These are phyloP conservation scores for Orobanche coerulescens DNA, from an alignment of 257 asterid genomes.

Conservation along the genomic window DNA sequence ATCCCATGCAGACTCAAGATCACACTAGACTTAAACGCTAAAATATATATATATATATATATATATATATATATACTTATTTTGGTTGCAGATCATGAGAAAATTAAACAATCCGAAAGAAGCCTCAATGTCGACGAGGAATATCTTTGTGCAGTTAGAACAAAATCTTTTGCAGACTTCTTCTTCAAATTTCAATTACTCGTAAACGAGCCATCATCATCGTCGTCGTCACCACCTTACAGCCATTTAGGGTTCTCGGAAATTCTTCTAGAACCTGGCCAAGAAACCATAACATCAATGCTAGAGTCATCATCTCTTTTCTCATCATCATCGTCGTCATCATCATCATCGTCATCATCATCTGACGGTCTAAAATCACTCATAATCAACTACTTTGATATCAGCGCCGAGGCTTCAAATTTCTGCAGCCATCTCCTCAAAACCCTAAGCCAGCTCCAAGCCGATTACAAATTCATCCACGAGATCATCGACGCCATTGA, in stretches of 20 bases:
- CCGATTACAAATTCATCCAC: conserved; percentile 29
- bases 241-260: conserved; percentile 27
- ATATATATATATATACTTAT: no score
- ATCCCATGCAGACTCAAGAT: no score
- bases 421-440: conserved; percentile 53
- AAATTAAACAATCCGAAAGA: not conserved
- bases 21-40: no score
- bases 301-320: conserved; percentile 47
- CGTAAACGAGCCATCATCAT: conserved; percentile 24
- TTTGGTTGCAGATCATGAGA: conserved; percentile 28
- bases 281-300: conserved; percentile 39
- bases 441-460: conserved; percentile 37
- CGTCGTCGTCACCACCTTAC: conserved; percentile 22
- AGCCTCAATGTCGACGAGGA: conserved; percentile 43
- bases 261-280: conserved; percentile 48
- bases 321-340: conserved; percentile 31
- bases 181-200: conserved; percentile 42
- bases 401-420: conserved; percentile 65
- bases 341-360: conserved; percentile 23
- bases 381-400: conserved; percentile 41
- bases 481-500: conserved; percentile 29
- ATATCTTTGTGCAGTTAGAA: conserved; percentile 48
- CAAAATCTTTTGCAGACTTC: conserved; percentile 52
- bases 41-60: no score
- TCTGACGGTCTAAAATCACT: conserved; percentile 41